Evolutionary conservation across 495 filamentous ascomycete species (phyloP).

Genomic region (Margaritispora aquatica): DNA sequence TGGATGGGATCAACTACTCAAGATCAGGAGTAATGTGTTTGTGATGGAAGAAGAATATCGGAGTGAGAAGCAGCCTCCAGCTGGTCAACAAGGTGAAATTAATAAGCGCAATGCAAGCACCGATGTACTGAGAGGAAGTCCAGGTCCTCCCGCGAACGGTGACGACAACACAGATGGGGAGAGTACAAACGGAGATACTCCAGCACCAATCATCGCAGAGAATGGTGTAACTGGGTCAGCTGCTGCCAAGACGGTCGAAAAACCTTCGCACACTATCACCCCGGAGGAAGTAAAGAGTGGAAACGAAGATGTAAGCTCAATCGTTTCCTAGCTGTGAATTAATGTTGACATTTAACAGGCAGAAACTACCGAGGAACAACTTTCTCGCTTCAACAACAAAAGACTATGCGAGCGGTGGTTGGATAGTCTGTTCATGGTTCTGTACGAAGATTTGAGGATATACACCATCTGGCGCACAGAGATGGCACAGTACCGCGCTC

Average conservation of each 20-base stretch:
- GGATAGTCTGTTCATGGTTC: slow-evolving; percentile 97
- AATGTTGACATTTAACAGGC: slow-evolving; percentile 22
- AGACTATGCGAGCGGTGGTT: slow-evolving; percentile 96
- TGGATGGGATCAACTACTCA: slow-evolving; percentile 93
- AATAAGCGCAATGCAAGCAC: slow-evolving; percentile 67
- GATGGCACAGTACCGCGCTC: slow-evolving; percentile 85
- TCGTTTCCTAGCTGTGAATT: neutral
- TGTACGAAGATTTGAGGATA: slow-evolving; percentile 95
- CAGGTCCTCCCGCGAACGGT: slow-evolving; percentile 58
- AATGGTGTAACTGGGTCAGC: slow-evolving; percentile 17
- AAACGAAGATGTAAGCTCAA: slow-evolving; percentile 62
- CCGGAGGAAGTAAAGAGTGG: slow-evolving; percentile 77
- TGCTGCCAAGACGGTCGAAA: slow-evolving; percentile 32
- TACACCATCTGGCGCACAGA: slow-evolving; percentile 99
- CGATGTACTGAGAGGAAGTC: slow-evolving; percentile 60
- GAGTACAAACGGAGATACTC: slow-evolving; percentile 29
- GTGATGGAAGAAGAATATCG: slow-evolving; percentile 99
- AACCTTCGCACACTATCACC: slow-evolving; percentile 74
- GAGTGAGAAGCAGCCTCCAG: slow-evolving; percentile 69
- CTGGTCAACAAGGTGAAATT: slow-evolving; percentile 39
- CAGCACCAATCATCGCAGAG: slow-evolving; percentile 21
- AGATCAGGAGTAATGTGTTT: slow-evolving; percentile 90
- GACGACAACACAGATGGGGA: slow-evolving; percentile 38
- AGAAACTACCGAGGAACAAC: slow-evolving; percentile 45
- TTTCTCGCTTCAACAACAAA: slow-evolving; percentile 81